A percentile compares a stretch with the other conserved stretches of the same genome.
Evolutionary conservation across 106 monocot genomes (phyloP).

Genomic region (Apostasia shenzhenica): DNA sequence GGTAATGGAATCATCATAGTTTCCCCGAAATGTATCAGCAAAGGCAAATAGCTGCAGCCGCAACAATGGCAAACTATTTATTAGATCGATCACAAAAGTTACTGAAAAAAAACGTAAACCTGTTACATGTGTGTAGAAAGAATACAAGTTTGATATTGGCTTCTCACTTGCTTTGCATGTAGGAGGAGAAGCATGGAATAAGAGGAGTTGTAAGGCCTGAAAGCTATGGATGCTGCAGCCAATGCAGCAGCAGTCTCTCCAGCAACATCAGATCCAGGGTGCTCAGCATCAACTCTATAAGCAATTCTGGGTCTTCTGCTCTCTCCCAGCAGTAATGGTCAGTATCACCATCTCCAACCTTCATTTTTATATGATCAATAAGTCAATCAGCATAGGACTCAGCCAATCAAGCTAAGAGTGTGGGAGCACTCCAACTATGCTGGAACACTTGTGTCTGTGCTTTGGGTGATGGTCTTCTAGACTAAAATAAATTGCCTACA

Average conservation of each 20-base stretch:
- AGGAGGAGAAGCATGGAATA: slow-evolving; percentile 67
- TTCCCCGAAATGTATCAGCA: slow-evolving; percentile 74
- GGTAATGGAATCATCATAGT: slow-evolving; percentile 51
- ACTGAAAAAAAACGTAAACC: background rate
- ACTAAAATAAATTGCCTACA: no score
- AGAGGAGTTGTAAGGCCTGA: slow-evolving; percentile 53
- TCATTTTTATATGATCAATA: no score
- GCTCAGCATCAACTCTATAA: slow-evolving; percentile 42
- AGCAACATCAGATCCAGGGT: slow-evolving; percentile 79
- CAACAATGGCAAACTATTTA: no score
- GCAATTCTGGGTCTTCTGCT: slow-evolving; percentile 76
- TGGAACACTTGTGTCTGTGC: no score
- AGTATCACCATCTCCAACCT: slow-evolving; percentile 86
- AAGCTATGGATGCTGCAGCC: slow-evolving; percentile 82
- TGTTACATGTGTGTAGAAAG: background rate
- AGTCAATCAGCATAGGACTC: no score
- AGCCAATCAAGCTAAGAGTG: no score
- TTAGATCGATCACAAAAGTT: no score
- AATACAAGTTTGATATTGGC: background rate
- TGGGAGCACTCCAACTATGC: no score
- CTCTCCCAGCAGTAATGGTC: slow-evolving; percentile 91
- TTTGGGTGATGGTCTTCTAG: no score
- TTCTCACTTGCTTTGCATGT: slow-evolving; percentile 63
- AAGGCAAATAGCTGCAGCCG: slow-evolving; percentile 67
- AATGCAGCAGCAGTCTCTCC: slow-evolving; percentile 80